Base-by-base conservation (phyloP, 805 yeast species). In the Candida adriatica region DNA sequence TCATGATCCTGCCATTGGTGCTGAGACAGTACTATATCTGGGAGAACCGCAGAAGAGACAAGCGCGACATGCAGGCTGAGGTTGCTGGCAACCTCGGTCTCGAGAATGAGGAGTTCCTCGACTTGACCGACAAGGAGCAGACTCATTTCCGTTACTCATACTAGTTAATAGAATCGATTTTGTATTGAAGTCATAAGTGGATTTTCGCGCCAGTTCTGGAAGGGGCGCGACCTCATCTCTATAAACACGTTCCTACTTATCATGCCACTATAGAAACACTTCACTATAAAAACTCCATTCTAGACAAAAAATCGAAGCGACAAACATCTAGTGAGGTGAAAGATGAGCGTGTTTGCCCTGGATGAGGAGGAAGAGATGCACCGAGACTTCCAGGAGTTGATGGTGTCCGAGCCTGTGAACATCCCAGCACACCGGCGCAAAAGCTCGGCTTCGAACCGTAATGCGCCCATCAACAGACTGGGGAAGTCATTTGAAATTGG, bases 401-500 rank as follows among this genome's bases (percentile, higher is more conserved):
- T 29, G 3, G 30, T 46, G 19, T 34, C 43, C 3, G 41, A 33
- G 6, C 49, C 54, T 6, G 21, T 43, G 4, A 41, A 35, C 13
- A 35, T 41, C 13, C 27, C 33, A 10, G 20, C 11, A 10, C 27
- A 34, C 4, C 41, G 55, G 18, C 42, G 50, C 2, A 48, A 42
- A 30, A 44, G 49, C 27, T 46, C 51, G 2, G 49, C 47, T 2
- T 44, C 52, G 4, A 49, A 49, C 35, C 40, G 52, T 37, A 48
- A 48, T 34, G 39, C 51, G 2, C 48, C 51, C 2, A 27, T 27
- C 1, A 39, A 48, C 30, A 46, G 70, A 31, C 45, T 65, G n/a
- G 75, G 75, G 2, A 56, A 62, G 3, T 66, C 75, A 4, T 67
- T 68, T 41, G 69, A 69, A 37, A 68, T 73, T n/a, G 66, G 60